Percentiles rank a stretch among this genome's conserved stretches.
These are phyloP conservation scores for Yamadazyma dendronema DNA, from an alignment of 1,139 yeast species.

Conservation along the genomic window DNA sequence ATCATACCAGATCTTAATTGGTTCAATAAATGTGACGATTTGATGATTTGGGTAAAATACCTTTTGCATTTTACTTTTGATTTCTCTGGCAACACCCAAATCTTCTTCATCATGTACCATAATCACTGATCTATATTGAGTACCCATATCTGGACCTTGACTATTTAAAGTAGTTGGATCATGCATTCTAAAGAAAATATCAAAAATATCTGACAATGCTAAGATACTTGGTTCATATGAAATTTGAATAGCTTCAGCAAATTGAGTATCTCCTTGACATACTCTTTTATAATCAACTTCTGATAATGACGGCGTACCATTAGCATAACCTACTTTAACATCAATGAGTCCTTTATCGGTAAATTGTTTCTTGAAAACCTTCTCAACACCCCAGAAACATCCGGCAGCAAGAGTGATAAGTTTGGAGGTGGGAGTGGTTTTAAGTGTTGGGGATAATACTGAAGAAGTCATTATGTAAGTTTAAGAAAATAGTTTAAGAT, in stretches of 20 bases:
- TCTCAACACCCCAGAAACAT: constrained; percentile 96
- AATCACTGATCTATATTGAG: constrained; percentile 81
- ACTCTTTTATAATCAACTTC: constrained; percentile 75
- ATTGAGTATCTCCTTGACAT: constrained; percentile 68
- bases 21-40: constrained; percentile 64
- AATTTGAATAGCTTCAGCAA: constrained; percentile 79
- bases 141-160: constrained; percentile 83
- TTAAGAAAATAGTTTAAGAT: not conserved
- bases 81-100: constrained; percentile 26
- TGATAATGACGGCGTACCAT: constrained; percentile 52
- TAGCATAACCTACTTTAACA: constrained; percentile 85
- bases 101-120: constrained; percentile 56
- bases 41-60: constrained; percentile 44
- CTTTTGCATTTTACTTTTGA: constrained; percentile 32
- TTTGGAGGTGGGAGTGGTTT: constrained; percentile 40
- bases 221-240: constrained; percentile 72
- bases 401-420: constrained; percentile 72
- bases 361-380: constrained; percentile 70
- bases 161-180: constrained; percentile 59
- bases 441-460: constrained; percentile 35
- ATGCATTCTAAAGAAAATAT: constrained; percentile 87
- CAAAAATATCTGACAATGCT: constrained; percentile 60
- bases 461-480: constrained; percentile 11
- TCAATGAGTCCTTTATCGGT: constrained; percentile 64
- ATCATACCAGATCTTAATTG: constrained; percentile 72